phyloP scores from a whole-genome alignment of 2,329 filamentous ascomycete species.

The Pseudogymnoascus sp. region DNA sequence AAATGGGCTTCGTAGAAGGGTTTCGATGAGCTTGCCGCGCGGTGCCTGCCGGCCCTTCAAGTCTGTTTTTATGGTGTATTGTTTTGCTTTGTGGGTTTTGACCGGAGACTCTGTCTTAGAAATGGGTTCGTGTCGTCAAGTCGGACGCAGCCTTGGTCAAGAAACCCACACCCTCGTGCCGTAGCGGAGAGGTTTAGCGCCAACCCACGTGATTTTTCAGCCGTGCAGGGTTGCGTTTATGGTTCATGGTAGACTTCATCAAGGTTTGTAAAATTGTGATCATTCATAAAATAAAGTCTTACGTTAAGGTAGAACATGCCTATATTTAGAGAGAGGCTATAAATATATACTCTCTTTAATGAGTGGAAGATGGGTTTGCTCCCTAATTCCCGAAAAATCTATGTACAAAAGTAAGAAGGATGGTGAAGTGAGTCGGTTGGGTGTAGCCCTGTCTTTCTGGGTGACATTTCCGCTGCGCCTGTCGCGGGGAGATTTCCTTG shows the following conservation, averaged over 20 bases:
- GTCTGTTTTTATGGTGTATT: neutral
- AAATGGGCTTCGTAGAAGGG: neutral
- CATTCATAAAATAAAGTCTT: neutral
- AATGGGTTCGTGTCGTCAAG: neutral
- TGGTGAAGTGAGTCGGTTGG: neutral
- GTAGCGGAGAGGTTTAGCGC: neutral
- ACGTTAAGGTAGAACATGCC: neutral
- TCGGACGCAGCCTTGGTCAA: neutral
- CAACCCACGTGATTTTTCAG: neutral
- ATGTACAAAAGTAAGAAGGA: slow-evolving; percentile 4
- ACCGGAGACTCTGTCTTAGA: neutral
- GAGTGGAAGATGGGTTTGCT: neutral
- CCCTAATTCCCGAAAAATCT: neutral
- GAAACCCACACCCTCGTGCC: neutral
- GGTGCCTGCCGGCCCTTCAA: neutral
- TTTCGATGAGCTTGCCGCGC: neutral
- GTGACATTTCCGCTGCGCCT: too few relatives aligned
- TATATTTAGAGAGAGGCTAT: slow-evolving; percentile 8
- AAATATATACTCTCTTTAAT: slow-evolving; percentile 3
- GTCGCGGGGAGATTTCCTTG: too few relatives aligned
- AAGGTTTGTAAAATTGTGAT: neutral
- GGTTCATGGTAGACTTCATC: neutral
- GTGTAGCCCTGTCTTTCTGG: too few relatives aligned
- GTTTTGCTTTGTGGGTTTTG: neutral
- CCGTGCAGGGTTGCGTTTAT: neutral